A percentile compares a stretch with the other conserved stretches of the same genome.
Conservation (phyloP, 1,284 basidiomycete species). For the Rhodotorula sp. region DNA sequence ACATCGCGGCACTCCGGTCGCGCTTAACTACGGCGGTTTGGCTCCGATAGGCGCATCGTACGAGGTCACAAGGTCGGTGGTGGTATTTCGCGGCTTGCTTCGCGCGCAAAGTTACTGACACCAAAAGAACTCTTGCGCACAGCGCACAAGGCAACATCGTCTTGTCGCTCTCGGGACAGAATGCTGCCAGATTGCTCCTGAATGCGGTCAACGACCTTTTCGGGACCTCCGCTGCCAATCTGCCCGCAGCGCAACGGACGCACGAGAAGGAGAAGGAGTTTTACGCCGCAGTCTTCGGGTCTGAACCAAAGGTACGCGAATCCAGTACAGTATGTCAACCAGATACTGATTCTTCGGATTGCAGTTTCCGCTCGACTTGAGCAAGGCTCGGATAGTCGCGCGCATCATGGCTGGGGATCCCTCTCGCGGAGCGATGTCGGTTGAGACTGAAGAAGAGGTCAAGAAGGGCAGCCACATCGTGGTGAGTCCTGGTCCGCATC, state of each 20-base stretch:
- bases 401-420: constrained; percentile 38
- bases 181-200: constrained; percentile 34
- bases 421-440: constrained; percentile 32
- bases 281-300: constrained; percentile 32
- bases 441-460: constrained; percentile 38
- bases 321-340: too few relatives aligned
- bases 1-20: background rate
- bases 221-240: background rate
- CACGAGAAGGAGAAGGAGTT: constrained; percentile 40
- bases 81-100: background rate
- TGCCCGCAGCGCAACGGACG: background rate
- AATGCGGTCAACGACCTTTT: constrained; percentile 26
- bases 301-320: constrained; percentile 12
- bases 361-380: constrained; percentile 24
- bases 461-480: constrained; percentile 15
- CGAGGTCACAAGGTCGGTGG: constrained; percentile 28
- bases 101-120: background rate
- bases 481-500: constrained; percentile 2
- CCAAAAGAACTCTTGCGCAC: background rate
- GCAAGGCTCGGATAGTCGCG: constrained; percentile 23
- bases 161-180: constrained; percentile 28
- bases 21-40: constrained; percentile 26
- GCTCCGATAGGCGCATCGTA: constrained; percentile 8
- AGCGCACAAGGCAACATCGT: constrained; percentile 40
- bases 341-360: background rate